These are phyloP conservation scores for Lactarius hengduanensis DNA, from an alignment of 768 basidiomycete genomes.

Conservation along the genomic window DNA sequence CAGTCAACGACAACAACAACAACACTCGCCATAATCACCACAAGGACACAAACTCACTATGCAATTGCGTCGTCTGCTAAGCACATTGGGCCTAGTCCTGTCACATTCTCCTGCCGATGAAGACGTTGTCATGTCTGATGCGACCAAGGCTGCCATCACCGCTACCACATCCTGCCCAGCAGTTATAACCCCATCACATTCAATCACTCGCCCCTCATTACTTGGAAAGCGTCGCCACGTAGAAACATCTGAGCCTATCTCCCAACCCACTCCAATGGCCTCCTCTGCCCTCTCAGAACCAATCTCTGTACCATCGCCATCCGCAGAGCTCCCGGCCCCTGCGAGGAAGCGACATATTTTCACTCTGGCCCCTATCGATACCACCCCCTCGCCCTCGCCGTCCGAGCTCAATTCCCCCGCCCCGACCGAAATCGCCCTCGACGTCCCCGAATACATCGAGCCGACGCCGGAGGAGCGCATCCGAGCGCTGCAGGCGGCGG, in stretches of 20 bases:
- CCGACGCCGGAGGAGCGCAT: conserved; percentile 9
- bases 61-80: conserved; percentile 16
- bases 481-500: conserved; percentile 24
- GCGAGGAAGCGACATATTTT: neutral
- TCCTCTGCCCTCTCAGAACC: neutral
- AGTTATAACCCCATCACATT: neutral
- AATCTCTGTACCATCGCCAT: no score
- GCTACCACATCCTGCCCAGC: neutral
- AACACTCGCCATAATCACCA: conserved; percentile 3
- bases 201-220: neutral
- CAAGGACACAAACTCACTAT: conserved; percentile 2
- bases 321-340: neutral
- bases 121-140: conserved; percentile 17
- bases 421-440: conserved; percentile 33
- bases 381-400: neutral
- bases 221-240: conserved; percentile 16
- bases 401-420: conserved; percentile 31
- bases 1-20: neutral
- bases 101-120: neutral
- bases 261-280: neutral
- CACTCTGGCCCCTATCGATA: conserved; percentile 5
- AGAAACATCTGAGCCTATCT: neutral
- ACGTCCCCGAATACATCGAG: conserved; percentile 26
- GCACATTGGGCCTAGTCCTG: neutral
- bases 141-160: neutral